Base-by-base conservation (phyloP, 2,329 filamentous ascomycete species). In the Aspergillus arachidicola region DNA sequence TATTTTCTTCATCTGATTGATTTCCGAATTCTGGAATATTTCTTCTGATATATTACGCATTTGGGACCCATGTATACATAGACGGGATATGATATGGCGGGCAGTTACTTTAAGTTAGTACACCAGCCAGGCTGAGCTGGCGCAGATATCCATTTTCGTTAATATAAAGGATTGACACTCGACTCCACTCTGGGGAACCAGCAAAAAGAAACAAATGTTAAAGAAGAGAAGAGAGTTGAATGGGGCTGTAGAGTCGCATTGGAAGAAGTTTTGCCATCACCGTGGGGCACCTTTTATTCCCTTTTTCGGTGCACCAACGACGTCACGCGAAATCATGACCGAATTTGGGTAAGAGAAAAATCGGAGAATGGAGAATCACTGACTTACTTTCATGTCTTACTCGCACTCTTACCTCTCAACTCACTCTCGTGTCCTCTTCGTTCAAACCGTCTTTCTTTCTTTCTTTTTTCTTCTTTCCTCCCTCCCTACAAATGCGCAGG, bases 271-370 rank as follows among this genome's bases (percentile, higher is more conserved):
- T 41, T 23, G 36, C 41, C 41, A 36, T 46, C 50, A 30, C 43
- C 57, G 58, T 60, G 58, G 58, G 58, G 48, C 58, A 9, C 21
- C 45, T 26, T 26, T 36, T 28, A 45, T 23, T 54, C 51, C 30
- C 51, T 19, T 34, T 23, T 54, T 23, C 51, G 51, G 51, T 55
- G 51, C 23, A 60, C 48, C 58, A 55, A 60, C 60, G 60, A 60
- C 58, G 58, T 61, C 60, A 61, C 60, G 58, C n/a, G 32, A 55
- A 55, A 36, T 55, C 51, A 55, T 38, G 51, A 38, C 51, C 32
- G 32, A 55, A 55, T 23, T 36, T 38, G 51, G 45, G 45, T 26
- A 55, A 55, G 30, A 54, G 32, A 54, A 38, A 55, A 50, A 48
- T 58, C 23, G 10, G 36, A 19, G 19, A 26, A 26, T 54, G 48